phyloP scores from a whole-genome alignment of 768 basidiomycete genomes.

The Phlebiopsis flavidoalba region DNA sequence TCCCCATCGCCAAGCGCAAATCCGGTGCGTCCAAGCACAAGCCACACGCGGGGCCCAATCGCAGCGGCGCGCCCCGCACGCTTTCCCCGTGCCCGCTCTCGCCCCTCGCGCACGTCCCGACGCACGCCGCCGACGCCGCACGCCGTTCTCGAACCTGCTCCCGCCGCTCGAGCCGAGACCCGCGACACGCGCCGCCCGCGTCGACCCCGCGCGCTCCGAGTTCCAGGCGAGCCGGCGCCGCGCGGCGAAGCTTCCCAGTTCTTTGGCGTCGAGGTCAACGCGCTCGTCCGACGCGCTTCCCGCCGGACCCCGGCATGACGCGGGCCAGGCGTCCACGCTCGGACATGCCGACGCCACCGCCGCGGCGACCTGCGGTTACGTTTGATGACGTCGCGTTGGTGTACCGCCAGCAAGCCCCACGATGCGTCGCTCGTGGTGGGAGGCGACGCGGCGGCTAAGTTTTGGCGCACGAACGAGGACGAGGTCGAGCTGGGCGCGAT shows the following conservation, averaged over 20 bases:
- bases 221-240: slow-evolving; percentile 12
- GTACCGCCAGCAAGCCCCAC: neutral
- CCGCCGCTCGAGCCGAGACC: neutral
- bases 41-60: neutral
- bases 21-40: neutral
- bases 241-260: slow-evolving; percentile 48
- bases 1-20: neutral
- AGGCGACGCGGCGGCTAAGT: slow-evolving; percentile 6
- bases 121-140: slow-evolving; percentile 9
- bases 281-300: slow-evolving; percentile 31
- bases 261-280: slow-evolving; percentile 49
- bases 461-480: neutral
- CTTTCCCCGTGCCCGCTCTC: neutral
- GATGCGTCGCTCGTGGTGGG: neutral
- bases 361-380: neutral
- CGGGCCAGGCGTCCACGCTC: neutral
- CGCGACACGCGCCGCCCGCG: neutral
- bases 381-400: neutral
- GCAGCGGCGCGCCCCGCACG: neutral
- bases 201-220: neutral
- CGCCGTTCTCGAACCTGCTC: slow-evolving; percentile 4
- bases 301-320: slow-evolving; percentile 1
- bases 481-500: slow-evolving; percentile 11
- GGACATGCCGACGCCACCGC: no score
- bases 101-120: neutral